A percentile compares a stretch with the other conserved stretches of the same genome.
phyloP scores from a whole-genome alignment of 2,329 filamentous ascomycete genomes.

The Cercospora berteroae region DNA sequence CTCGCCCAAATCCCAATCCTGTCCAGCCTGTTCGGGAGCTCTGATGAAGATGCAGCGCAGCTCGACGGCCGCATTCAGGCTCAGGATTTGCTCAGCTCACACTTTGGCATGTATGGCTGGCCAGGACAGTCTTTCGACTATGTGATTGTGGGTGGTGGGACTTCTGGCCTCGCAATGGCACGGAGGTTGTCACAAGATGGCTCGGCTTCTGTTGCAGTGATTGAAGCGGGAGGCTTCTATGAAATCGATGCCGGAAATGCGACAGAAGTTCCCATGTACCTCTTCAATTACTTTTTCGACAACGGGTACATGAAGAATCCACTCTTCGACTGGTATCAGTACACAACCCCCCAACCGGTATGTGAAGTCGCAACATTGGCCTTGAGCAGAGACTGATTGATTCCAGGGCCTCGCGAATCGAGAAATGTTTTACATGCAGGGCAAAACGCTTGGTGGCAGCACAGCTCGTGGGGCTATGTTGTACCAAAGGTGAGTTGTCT shows the following conservation, averaged over 20 bases:
- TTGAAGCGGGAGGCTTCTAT: constrained; percentile 31
- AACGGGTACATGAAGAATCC: constrained; percentile 11
- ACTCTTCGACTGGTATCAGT: constrained; percentile 7
- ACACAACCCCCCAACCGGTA: neutral
- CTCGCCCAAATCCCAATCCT: neutral
- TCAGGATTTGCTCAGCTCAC: neutral
- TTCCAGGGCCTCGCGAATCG: neutral
- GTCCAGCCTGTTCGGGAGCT: neutral
- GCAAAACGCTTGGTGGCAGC: neutral
- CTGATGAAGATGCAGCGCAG: neutral
- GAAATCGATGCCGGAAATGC: neutral
- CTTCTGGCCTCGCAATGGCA: constrained; percentile 27
- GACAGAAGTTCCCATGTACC: neutral
- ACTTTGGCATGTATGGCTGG: neutral
- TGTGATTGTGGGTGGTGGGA: constrained; percentile 26
- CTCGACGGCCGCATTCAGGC: neutral
- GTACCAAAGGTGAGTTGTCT: neutral
- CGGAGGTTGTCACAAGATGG: constrained; percentile 21
- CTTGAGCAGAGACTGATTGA: neutral
- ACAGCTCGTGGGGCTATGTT: neutral
- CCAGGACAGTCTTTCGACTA: constrained; percentile 14
- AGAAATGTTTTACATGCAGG: neutral
- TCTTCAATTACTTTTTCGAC: constrained; percentile 8
- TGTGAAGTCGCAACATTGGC: neutral
- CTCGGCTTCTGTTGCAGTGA: constrained; percentile 24